A percentile compares a stretch with the other conserved stretches of the same genome.
These are phyloP conservation scores for Tetraselmis striata DNA, from an alignment of 139 green algal genomes.

Conservation along the genomic window DNA sequence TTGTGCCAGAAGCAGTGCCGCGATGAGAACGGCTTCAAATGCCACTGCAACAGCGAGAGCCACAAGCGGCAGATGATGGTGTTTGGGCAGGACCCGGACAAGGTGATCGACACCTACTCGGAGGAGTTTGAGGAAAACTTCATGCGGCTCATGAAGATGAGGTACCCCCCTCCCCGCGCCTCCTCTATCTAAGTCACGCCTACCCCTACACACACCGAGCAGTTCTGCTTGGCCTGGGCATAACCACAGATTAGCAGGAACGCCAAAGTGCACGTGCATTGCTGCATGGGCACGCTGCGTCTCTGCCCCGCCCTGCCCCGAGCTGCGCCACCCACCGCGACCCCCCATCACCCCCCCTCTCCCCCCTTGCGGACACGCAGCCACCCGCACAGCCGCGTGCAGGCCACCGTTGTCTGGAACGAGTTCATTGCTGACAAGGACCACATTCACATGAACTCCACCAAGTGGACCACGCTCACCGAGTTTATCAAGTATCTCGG, in stretches of 20 bases:
- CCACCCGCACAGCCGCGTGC: slow-evolving; percentile 69
- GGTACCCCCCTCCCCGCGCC: background rate
- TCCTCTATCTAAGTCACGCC: background rate
- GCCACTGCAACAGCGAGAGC: slow-evolving; percentile 73
- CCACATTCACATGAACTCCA: slow-evolving; percentile 98
- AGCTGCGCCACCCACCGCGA: background rate
- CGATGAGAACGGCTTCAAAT: slow-evolving; percentile 99
- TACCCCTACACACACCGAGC: background rate
- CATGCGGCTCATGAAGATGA: slow-evolving; percentile 40
- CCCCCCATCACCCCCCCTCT: background rate
- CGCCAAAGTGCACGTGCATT: too few relatives aligned
- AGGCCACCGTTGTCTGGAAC: slow-evolving; percentile 87
- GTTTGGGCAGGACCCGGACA: slow-evolving; percentile 76
- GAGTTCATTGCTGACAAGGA: slow-evolving; percentile 84
- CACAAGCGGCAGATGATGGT: slow-evolving; percentile 81
- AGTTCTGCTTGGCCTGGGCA: background rate
- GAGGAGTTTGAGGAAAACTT: slow-evolving; percentile 86
- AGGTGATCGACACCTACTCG: slow-evolving; percentile 74
- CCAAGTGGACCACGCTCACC: slow-evolving; percentile 84
- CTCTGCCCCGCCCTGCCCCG: too few relatives aligned
- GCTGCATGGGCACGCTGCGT: too few relatives aligned
- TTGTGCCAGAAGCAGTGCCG: slow-evolving; percentile 97
- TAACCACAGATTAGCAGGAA: too few relatives aligned
- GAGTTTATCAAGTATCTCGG: slow-evolving; percentile 81
- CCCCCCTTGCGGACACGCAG: slow-evolving; percentile 15